Conservation (phyloP, 176 grass and related monocot genomes). For the Guadua angustifolia region DNA sequence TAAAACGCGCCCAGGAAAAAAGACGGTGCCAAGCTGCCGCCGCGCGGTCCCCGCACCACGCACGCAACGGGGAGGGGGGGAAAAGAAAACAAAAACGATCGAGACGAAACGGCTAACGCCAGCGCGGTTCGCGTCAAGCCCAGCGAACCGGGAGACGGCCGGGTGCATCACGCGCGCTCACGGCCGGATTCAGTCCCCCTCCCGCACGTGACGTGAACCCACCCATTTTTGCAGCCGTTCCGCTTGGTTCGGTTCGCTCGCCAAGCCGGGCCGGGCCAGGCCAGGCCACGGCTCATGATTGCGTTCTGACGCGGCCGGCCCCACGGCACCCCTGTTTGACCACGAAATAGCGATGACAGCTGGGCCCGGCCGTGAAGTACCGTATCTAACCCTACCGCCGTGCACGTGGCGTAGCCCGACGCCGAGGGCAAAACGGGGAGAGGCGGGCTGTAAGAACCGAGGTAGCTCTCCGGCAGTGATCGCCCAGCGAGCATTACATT, state of each 20-base stretch:
- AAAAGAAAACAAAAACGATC: neutral
- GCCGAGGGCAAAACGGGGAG: slow-evolving; percentile 12
- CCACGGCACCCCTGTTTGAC: slow-evolving; percentile 35
- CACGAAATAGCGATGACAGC: neutral
- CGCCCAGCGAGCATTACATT: neutral
- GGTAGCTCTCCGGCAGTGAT: neutral
- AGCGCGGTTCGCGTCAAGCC: neutral
- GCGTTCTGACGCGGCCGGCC: neutral
- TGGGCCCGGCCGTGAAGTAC: neutral
- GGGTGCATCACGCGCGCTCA: neutral
- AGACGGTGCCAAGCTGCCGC: neutral
- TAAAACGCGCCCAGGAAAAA: slow-evolving; percentile 16
- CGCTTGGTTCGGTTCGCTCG: neutral
- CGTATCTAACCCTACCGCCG: neutral
- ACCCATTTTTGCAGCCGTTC: neutral
- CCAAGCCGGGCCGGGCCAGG: neutral
- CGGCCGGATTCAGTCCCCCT: neutral
- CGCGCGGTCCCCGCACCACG: slow-evolving; percentile 18
- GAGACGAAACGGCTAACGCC: neutral
- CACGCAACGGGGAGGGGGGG: neutral
- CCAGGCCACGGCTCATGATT: slow-evolving; percentile 2
- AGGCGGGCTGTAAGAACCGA: neutral
- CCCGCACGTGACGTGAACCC: neutral
- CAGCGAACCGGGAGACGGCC: no score
- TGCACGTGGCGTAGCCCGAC: neutral